These are phyloP conservation scores for Tremella mesenterica DNA, from an alignment of 768 basidiomycete species.

Conservation along the genomic window DNA sequence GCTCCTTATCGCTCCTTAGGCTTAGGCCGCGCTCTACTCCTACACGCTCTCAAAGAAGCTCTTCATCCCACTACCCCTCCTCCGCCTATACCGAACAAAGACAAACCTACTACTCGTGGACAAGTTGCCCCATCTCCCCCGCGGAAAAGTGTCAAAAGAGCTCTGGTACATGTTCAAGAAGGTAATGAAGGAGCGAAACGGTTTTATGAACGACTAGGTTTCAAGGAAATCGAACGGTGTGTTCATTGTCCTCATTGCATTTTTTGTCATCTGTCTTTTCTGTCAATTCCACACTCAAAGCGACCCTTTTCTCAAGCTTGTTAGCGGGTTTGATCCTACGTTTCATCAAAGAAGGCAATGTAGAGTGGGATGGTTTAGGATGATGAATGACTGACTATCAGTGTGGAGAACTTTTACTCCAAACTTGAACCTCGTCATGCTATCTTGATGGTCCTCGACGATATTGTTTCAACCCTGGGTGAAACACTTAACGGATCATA, in stretches of 20 bases:
- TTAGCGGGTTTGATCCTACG: background rate
- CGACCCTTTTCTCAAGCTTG: background rate
- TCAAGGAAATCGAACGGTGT: slow-evolving; percentile 36
- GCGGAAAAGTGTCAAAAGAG: slow-evolving; percentile 30
- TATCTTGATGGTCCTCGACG: slow-evolving; percentile 33
- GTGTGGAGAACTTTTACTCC: slow-evolving; percentile 35
- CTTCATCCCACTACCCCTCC: slow-evolving; percentile 34
- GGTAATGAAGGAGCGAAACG: slow-evolving; percentile 39
- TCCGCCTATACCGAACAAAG: slow-evolving; percentile 25
- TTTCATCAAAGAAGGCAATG: background rate
- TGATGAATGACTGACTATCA: slow-evolving; percentile 4
- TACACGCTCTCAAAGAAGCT: slow-evolving; percentile 20
- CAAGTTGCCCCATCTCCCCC: slow-evolving; percentile 20
- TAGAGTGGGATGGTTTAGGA: background rate
- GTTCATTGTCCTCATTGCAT: no score
- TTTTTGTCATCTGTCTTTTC: no score
- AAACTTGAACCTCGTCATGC: slow-evolving; percentile 35
- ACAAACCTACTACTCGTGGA: slow-evolving; percentile 26
- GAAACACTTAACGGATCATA: slow-evolving; percentile 21
- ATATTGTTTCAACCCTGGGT: slow-evolving; percentile 25
- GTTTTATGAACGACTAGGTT: slow-evolving; percentile 40
- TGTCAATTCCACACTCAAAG: no score
- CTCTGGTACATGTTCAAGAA: slow-evolving; percentile 35
- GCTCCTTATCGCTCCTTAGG: slow-evolving; percentile 40
- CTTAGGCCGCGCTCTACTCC: slow-evolving; percentile 37